Base-by-base conservation (phyloP, 805 yeast species). In the Torulaspora quercuum region DNA sequence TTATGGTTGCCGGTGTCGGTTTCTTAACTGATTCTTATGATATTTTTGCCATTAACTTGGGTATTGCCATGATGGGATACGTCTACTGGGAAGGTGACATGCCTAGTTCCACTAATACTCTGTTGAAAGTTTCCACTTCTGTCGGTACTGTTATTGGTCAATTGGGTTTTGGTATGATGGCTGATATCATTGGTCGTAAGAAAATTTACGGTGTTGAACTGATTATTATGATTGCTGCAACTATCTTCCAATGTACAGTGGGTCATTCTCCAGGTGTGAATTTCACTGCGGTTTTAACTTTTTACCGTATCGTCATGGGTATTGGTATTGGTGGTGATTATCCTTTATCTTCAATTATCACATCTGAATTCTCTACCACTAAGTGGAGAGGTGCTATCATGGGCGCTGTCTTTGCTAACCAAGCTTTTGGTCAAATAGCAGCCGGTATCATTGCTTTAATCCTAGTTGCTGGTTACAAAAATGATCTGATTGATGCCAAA, bases 271-370 rank as follows among this genome's bases (percentile, higher is more conserved):
- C 84, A 16, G 92, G 81, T 48, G 66, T 86, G 43, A 73, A 70
- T 56, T 82, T 86, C 55, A 75, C 77, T 39, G 95, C 92, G 28
- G 71, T 85, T 34, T 70, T 88, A 45, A 67, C 80, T 7, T 79
- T 82, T 56, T 80, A 78, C 68, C 82, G 96, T 77, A 80, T 87
- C 49, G 57, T 87, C 46, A 82, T 80, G 86, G 96, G 96, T 73
- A 81, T 88, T 53, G 96, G 96, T 78, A 88, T 87, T 53, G 96
- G 96, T 70, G 96, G 95, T 74, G 96, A 87, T 69, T 87, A 87
- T 64, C 95, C 96, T 50, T 73, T 88, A 55, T 85, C 95, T 11
- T 85, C 95, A n/a, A 82, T 87, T 62, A 87, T 87, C 49, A 82
- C 95, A 7, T 81, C 95, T 41, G 96, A 87, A 70, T 87, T 87